Base-by-base conservation (phyloP, 768 basidiomycete species). In the Lactarius evosmus region DNA sequence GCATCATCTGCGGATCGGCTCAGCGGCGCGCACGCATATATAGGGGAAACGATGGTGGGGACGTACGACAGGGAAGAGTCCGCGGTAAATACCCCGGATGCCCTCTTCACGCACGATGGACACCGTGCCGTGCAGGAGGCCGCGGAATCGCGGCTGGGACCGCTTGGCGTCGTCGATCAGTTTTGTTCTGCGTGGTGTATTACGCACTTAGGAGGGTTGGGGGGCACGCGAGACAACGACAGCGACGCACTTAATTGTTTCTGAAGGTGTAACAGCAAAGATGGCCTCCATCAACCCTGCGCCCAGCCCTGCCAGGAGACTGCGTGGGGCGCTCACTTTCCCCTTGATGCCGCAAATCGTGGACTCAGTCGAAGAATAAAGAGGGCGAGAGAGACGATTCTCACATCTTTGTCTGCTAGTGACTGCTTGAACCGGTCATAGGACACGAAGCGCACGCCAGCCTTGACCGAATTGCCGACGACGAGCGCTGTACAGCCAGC, bases 201-300 rank as follows among this genome's bases (percentile, higher is more conserved):
- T n/a, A 14, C 22, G 3, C 27, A 22, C 22, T 38, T 16, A 33
- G 44, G 25, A 52, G 34, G 36, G 16, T 54, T 53, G 7, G 58
- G 19, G 8, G 32, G 57, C 25, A 12, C n/a, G 46, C 6, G 62
- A 22, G 51, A 33, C 7, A 29, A 19, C 41, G 25, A 29, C 7
- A 29, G 22, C 41, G 25, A 29, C 90, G 46, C 54, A 95, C 96
- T 99, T 99, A 80, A 98, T 97, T 0, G 96, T 98, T 74, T 99
- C 96, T 14, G 93, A 95, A 3, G 96, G 96, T 0, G 96, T 98
- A 3, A 99, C 96, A 2, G 96, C 96, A 61, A 98, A 85, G 25
- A 98, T 73, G 0, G 96, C 93, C 74, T 98, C 96, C 70, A 80
- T 88, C 85, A 94, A 85, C 4, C 96, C 96, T 2, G 96, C 96